These are phyloP conservation scores for Termitomyces sp. DNA, from an alignment of 768 basidiomycete species.

Conservation along the genomic window DNA sequence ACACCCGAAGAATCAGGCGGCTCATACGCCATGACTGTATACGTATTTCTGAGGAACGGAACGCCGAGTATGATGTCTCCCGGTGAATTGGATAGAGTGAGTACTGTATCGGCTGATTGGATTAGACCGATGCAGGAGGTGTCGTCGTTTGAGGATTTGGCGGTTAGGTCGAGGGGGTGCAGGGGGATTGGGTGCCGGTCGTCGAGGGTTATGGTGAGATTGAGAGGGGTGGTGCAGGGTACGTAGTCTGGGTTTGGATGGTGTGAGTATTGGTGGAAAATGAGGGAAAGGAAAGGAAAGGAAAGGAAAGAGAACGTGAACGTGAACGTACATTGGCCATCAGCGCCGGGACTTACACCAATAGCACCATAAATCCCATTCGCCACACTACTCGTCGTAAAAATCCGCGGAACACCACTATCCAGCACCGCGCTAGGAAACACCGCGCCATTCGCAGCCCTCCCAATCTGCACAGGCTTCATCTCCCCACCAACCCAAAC, in stretches of 20 bases:
- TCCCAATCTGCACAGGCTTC: conserved; percentile 40
- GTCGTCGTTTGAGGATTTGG: conserved; percentile 42
- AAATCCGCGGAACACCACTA: conserved; percentile 65
- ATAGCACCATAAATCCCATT: conserved; percentile 80
- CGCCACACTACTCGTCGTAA: conserved; percentile 59
- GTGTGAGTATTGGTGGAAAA: no score
- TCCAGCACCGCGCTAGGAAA: conserved; percentile 72
- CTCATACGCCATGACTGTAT: conserved; percentile 68
- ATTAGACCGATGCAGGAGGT: conserved; percentile 64
- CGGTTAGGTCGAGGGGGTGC: conserved; percentile 75
- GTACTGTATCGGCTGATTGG: conserved; percentile 48
- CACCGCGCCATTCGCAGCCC: no score
- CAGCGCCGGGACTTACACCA: conserved; percentile 53
- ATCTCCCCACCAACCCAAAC: conserved; percentile 52
- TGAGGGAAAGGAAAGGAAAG: no score
- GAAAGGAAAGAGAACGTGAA: neutral
- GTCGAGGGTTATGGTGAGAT: conserved; percentile 68
- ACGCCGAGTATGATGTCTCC: conserved; percentile 80
- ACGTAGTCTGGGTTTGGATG: conserved; percentile 85
- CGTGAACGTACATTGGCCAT: conserved; percentile 59
- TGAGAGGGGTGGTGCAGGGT: conserved; percentile 68
- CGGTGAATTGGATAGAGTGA: conserved; percentile 32
- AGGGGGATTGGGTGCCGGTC: conserved; percentile 54
- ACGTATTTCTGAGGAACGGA: conserved; percentile 73
- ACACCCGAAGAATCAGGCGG: no score